Conservation (phyloP, 805 yeast species). For the Saccharomycopsis selenospora region DNA sequence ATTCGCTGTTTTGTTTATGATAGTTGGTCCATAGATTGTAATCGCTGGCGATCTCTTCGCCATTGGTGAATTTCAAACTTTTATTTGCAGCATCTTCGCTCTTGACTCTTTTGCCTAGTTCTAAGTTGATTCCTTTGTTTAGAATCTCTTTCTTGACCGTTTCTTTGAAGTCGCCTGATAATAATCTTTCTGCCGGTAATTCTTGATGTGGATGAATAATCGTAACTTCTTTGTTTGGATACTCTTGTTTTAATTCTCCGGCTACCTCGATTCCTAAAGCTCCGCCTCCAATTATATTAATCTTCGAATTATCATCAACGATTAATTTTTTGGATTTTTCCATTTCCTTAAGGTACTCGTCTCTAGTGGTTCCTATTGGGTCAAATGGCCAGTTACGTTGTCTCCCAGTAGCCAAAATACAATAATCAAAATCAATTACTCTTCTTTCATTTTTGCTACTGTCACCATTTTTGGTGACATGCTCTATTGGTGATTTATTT, state of each 20-base stretch:
- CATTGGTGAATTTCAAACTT: not conserved
- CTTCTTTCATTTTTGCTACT: too few species aligned
- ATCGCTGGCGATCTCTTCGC: constrained; percentile 23
- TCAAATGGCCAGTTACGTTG: constrained; percentile 48
- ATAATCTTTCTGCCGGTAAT: constrained; percentile 35
- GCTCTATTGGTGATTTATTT: not conserved
- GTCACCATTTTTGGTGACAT: too few species aligned
- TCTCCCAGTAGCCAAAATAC: constrained; percentile 42
- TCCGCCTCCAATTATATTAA: constrained; percentile 43
- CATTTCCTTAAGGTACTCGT: constrained; percentile 38
- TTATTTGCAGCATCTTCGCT: not conserved
- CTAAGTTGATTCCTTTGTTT: constrained; percentile 24
- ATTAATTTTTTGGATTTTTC: constrained; percentile 28
- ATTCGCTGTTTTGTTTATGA: constrained; percentile 30
- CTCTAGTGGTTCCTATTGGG: constrained; percentile 36
- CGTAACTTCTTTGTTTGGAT: constrained; percentile 32
- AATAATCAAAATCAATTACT: constrained; percentile 43
- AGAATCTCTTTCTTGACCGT: constrained; percentile 17
- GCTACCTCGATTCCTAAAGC: constrained; percentile 47
- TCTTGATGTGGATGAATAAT: constrained; percentile 36
- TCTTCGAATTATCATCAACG: constrained; percentile 31
- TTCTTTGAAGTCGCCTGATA: constrained; percentile 24
- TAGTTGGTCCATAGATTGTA: constrained; percentile 33
- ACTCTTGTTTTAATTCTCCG: constrained; percentile 37
- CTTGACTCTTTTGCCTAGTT: constrained; percentile 30